Percentiles rank a stretch among this genome's conserved stretches.
phyloP scores from a whole-genome alignment of 371 early-diverging fungal species.

The Rhizopus stolonifer region DNA sequence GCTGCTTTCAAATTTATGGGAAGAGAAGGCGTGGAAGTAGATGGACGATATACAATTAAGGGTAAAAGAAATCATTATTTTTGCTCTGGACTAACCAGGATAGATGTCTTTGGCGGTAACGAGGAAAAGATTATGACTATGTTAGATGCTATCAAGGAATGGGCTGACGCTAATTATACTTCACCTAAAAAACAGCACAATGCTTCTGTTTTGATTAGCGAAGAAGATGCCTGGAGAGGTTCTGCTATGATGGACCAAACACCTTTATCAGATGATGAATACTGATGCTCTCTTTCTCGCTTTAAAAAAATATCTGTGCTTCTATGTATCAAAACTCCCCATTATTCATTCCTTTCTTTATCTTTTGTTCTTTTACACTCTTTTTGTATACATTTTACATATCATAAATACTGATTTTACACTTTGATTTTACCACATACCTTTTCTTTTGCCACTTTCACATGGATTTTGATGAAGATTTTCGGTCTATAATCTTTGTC shows the following conservation, averaged over 20 bases:
- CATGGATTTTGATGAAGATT: too few relatives aligned
- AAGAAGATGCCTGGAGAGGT: conserved; percentile 24
- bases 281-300: neutral
- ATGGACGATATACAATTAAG: conserved; percentile 55
- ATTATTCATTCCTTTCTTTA: neutral
- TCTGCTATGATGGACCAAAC: conserved; percentile 26
- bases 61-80: conserved; percentile 10
- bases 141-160: conserved; percentile 49
- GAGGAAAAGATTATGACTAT: conserved; percentile 51
- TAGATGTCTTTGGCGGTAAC: conserved; percentile 56
- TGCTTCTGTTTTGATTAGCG: conserved; percentile 15
- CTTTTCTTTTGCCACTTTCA: neutral
- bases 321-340: neutral
- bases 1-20: conserved; percentile 69
- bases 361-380: neutral
- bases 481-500: too few relatives aligned
- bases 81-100: neutral
- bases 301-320: neutral
- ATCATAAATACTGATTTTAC: too few relatives aligned
- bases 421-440: neutral
- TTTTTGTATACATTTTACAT: neutral
- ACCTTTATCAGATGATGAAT: conserved; percentile 3
- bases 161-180: conserved; percentile 25
- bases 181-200: conserved; percentile 7
- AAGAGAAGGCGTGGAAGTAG: conserved; percentile 54